A percentile compares a stretch with the other conserved stretches of the same genome.
Evolutionary conservation across 352 stramenopile genomes (phyloP).

Genomic region (Pythium biforme): DNA sequence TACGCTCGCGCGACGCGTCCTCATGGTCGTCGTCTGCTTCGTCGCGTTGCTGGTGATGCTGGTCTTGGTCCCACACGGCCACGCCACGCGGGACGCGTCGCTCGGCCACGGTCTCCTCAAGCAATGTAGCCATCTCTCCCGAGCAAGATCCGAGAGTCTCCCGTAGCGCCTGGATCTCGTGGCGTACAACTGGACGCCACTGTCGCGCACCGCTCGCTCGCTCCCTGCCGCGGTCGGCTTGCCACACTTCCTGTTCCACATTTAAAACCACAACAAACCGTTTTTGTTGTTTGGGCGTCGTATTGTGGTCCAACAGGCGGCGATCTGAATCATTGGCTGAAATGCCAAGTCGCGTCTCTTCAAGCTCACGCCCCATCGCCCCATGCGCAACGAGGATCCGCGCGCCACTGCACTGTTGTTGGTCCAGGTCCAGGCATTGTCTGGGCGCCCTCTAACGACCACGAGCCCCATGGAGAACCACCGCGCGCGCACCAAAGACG

Average conservation of each 20-base stretch:
- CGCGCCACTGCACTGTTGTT: no score
- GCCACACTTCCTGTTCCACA: no score
- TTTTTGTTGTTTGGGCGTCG: neutral
- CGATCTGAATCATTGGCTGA: neutral
- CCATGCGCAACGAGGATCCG: no score
- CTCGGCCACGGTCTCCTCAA: conserved; percentile 3
- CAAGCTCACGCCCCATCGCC: conserved; percentile 5
- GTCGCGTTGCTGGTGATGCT: no score
- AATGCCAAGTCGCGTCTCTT: conserved; percentile 11
- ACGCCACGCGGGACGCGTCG: neutral
- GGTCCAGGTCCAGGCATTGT: no score
- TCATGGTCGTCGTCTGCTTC: neutral
- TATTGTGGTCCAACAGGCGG: no score
- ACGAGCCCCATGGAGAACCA: neutral
- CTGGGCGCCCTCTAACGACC: no score
- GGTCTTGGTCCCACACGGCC: neutral
- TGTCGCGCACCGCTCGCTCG: no score
- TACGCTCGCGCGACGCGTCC: neutral
- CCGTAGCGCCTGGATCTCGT: no score
- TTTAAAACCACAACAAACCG: no score
- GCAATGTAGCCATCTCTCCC: conserved; percentile 13
- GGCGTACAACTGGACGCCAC: no score
- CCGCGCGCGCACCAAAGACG: conserved; percentile 29
- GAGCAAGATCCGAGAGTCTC: neutral
- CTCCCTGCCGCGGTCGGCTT: neutral